Conservation (phyloP, 2,329 filamentous ascomycete genomes). For the Cladosporium halotolerans region DNA sequence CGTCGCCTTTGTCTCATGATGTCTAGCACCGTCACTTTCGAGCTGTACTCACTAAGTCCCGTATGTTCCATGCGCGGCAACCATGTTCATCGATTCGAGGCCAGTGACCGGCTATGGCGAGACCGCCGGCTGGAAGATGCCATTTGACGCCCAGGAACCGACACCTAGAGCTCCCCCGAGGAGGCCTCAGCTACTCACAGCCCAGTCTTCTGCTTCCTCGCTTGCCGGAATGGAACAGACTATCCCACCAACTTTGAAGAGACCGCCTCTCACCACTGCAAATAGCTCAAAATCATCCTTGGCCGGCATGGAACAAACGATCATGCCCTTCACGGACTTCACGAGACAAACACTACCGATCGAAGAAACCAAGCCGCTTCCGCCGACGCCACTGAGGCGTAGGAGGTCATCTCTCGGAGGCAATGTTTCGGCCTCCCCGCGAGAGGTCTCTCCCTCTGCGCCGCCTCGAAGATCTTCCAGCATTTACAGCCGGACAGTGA, state of each 20-base stretch:
- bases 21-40: background rate
- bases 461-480: constrained; percentile 24
- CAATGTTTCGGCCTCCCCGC: background rate
- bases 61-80: background rate
- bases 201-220: background rate
- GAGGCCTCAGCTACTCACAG: background rate
- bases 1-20: constrained; percentile 8
- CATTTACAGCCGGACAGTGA: constrained; percentile 29
- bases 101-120: constrained; percentile 19
- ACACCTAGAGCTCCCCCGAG: background rate
- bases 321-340: constrained; percentile 30
- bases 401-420: background rate
- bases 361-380: constrained; percentile 27
- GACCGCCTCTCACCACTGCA: constrained; percentile 13
- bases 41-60: background rate
- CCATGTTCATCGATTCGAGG: constrained; percentile 23
- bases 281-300: constrained; percentile 13
- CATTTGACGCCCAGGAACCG: background rate
- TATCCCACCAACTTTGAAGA: constrained; percentile 13
- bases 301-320: constrained; percentile 21
- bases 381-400: constrained; percentile 21
- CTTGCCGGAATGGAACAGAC: constrained; percentile 10
- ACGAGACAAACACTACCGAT: constrained; percentile 24
- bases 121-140: constrained; percentile 19
- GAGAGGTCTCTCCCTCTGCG: constrained; percentile 4